Base-by-base conservation (phyloP, 129 eudicot genomes). In the Deinandra increscens region DNA sequence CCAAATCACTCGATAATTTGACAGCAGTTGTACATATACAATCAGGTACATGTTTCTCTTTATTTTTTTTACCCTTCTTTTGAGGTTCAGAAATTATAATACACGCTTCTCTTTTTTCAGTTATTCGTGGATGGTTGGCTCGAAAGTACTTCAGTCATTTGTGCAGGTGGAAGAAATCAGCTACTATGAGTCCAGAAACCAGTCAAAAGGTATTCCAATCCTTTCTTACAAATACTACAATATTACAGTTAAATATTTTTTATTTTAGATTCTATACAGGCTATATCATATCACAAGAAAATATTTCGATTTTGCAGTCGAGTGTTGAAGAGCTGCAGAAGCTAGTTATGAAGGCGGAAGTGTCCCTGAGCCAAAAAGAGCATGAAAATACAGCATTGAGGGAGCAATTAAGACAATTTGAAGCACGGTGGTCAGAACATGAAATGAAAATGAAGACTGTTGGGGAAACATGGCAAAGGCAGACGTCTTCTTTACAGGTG, bases 391-490 rank as follows among this genome's bases (percentile, higher is more conserved):
- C 70, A 0, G 78, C 75, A 19, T 65, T 93, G 44, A 76, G 76
- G 68, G 85, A 82, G 46, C 89, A 87, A 62, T 67, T 89, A 54
- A 76, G 77, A 59, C 87, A 82, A 56, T 82, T 56, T 38, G 97
- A 87, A 78, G 67, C 79, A 2, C 78, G 87, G 11, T 89, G 91
- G 91, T 81, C 78, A 10, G 96, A 89, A 56, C 88, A 93, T 68
- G 95, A 89, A 73, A 73, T 72, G 63, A 89, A 85, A 76, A 83
- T 89, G 99, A 84, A 75, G 72, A 77, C 87, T 4, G 83, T 89
- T 82, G 99, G 89, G 80, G 96, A 89, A 17, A 80, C 81, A 67
- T 93, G 99, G 97, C 88, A 89, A 71, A 82, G 66, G 79, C 96
- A 93, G 78, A 83, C 85, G 72, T 55, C 77, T 62, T 78, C 97